Evolutionary conservation across 1,284 basidiomycete genomes (phyloP), one percentile per base, ranked within the genome.

Genomic region (Marasmius sp.): DNA sequence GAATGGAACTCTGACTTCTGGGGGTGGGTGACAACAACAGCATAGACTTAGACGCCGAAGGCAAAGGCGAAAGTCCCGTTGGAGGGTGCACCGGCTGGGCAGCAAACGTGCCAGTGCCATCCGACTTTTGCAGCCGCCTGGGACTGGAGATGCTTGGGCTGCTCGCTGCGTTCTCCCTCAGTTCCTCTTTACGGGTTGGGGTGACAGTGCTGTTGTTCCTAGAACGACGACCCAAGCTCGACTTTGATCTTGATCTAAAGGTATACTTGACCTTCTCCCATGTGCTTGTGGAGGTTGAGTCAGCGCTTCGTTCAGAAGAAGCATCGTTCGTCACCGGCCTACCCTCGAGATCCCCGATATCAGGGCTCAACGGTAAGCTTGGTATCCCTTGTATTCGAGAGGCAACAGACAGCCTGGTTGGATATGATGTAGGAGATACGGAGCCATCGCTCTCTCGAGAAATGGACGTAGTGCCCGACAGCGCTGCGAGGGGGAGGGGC

Each of bases 141-240:
- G 81, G 77, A 66, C 85, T 85, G 6, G 81, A 83, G 43, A 89
- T 72, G 69, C 89, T 91, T 27, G 81, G 84, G 12, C 87, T 87
- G 68, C 91, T 93, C 75, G 92, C 91, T 43, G 89, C 81, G 70
- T 87, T 91, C 64, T 87, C 75, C 68, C 86, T 85, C 27, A 89
- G 89, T 67, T 90, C 87, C 70, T 87, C 85, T 47, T 85, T 81
- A 65, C 83, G 76, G 51, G 89, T 86, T 50, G 88, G 83, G 48
- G 82, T 82, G 51, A 81, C 81, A 60, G 90, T 81, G 68, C 89
- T 92, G 69, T 92, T 92, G 47, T 89, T 86, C 41, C 91, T 85
- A 57, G 91, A 92, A 52, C 91, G 85, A 64, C 90, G 83, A 7
- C 91, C 91, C 59, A 75, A 80, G 60, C 79, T 83, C 51, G 89